These are phyloP conservation scores for Microdochium paspali DNA, from an alignment of 2,329 filamentous ascomycete genomes.

Conservation along the genomic window DNA sequence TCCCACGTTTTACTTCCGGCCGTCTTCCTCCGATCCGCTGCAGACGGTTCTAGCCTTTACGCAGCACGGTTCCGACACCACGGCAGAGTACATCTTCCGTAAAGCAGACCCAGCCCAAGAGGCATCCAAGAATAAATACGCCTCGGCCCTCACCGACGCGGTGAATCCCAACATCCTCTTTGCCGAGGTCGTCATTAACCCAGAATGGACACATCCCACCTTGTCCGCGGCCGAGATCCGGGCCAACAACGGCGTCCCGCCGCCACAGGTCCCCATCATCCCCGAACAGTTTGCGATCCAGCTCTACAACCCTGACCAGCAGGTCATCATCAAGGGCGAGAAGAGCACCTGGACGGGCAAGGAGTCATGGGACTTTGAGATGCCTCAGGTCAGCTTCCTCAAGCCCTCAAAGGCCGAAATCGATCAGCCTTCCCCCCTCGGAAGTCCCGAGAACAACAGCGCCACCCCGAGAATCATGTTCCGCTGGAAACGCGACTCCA, in stretches of 20 bases:
- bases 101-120: slow-evolving; percentile 64
- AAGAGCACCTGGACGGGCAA: slow-evolving; percentile 72
- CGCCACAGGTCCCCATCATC: slow-evolving; percentile 60
- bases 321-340: slow-evolving; percentile 60
- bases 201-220: slow-evolving; percentile 76
- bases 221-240: slow-evolving; percentile 75
- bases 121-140: slow-evolving; percentile 73
- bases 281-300: slow-evolving; percentile 76
- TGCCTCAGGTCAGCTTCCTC: slow-evolving; percentile 78
- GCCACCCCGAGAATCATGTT: slow-evolving; percentile 64
- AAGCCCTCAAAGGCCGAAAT: slow-evolving; percentile 69
- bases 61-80: slow-evolving; percentile 71
- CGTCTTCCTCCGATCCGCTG: slow-evolving; percentile 40
- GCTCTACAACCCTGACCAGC: slow-evolving; percentile 89
- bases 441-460: slow-evolving; percentile 30
- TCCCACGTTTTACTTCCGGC: slow-evolving; percentile 56
- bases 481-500: slow-evolving; percentile 81
- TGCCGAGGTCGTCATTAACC: slow-evolving; percentile 75
- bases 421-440: slow-evolving; percentile 61
- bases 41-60: slow-evolving; percentile 50
- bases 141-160: slow-evolving; percentile 74
- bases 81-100: slow-evolving; percentile 71
- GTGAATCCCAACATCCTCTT: slow-evolving; percentile 74
- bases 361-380: slow-evolving; percentile 83
- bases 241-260: slow-evolving; percentile 55